A percentile compares a stretch with the other conserved stretches of the same genome.
phyloP scores from a whole-genome alignment of 768 basidiomycete species.

The Xanthoconium stramineum region DNA sequence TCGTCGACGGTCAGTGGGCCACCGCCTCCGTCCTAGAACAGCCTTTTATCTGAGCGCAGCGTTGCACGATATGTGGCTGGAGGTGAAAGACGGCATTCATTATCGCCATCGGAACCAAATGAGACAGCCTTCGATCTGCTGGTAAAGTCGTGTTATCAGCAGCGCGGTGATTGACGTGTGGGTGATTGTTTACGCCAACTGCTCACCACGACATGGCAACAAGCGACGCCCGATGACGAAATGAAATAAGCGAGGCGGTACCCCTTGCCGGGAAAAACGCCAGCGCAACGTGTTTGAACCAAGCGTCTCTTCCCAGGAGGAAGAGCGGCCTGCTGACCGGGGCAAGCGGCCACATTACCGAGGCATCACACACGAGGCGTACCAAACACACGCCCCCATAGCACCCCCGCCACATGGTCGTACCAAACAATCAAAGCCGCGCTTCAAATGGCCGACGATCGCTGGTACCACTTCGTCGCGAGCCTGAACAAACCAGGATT shows the following conservation, averaged over 20 bases:
- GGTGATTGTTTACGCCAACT: neutral
- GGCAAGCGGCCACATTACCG: neutral
- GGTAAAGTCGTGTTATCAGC: conserved; percentile 8
- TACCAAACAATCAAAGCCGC: conserved; percentile 20
- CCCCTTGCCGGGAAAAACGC: conserved; percentile 2
- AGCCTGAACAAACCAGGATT: conserved; percentile 19
- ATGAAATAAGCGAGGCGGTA: conserved; percentile 23
- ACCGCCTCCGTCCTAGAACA: neutral
- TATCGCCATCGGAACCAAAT: neutral
- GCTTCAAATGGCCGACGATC: conserved; percentile 26
- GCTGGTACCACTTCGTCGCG: conserved; percentile 10
- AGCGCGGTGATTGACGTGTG: conserved; percentile 13
- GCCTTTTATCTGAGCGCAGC: conserved; percentile 21
- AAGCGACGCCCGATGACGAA: conserved; percentile 3
- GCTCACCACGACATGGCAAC: conserved; percentile 7
- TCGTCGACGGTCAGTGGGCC: neutral
- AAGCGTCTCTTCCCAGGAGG: conserved; percentile 13
- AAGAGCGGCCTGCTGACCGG: conserved; percentile 7
- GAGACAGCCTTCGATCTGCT: no score
- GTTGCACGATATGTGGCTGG: neutral
- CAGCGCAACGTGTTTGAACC: conserved; percentile 20
- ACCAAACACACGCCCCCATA: conserved; percentile 18
- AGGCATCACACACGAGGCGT: conserved; percentile 20
- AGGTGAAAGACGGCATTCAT: conserved; percentile 11
- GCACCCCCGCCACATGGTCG: conserved; percentile 28